Base-by-base conservation (phyloP, 768 basidiomycete species). In the Gymnopilus dilepis region DNA sequence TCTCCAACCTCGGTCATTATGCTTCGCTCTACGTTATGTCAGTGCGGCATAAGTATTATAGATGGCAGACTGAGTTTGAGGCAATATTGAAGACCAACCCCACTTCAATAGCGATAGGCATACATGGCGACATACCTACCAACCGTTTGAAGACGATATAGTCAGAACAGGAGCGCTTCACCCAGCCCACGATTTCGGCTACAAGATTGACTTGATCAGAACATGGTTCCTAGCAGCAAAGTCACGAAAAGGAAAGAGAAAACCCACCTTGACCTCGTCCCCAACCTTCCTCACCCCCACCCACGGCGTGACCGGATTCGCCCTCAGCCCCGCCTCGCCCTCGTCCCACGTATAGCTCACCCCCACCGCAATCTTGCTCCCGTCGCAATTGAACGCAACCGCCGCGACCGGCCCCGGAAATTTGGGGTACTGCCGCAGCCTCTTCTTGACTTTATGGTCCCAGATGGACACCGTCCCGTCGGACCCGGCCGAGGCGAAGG, bases 371-470 rank as follows among this genome's bases (percentile, higher is more conserved):
- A 97, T 76, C 62, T 88, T 88, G 34, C 85, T 83, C 1, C 95
- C 95, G 63, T 95, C 91, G 24, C 85, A 87, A 62, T 89, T 94
- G 76, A 96, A 97, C 0, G 90, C 85, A 40, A 95, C 78, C 0
- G 89, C 84, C 0, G 93, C 86, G n/a, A 97, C 87, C 2, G 89
- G 83, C 0, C 85, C 82, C 4, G 82, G 75, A 76, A 88, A 95
- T 70, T 92, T 92, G 0, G 90, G 88, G 65, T 92, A 96, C 67
- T 97, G 95, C 24, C 95, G 88, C 56, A 99, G 79, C 1, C 97
- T 88, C 72, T 99, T 99, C 80, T 98, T 97, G 57, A 96, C 90
- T 65, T 90, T 89, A 75, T 96, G 95, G 72, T 99, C 97, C 97
- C 97, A 99, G 61, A 99, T 89, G 0, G 94, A 95, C 42, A 99